Conservation (phyloP, 169 alveolate species). For the Plasmodium blacklocki region DNA sequence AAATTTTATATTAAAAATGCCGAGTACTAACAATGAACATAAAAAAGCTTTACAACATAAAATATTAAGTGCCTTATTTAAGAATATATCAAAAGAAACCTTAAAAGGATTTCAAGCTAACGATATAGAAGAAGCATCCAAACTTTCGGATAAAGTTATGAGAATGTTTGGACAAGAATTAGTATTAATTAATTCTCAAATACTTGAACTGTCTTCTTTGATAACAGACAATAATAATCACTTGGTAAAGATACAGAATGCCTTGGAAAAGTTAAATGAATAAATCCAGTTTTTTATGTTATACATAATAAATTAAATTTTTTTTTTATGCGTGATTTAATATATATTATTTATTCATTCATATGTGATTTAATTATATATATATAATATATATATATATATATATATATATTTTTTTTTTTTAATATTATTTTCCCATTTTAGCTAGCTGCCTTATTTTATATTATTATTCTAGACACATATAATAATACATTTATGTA, state of each 20-base stretch:
- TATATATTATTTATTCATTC: background rate
- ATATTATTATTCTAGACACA: too few species aligned
- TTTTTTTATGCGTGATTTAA: constrained; percentile 8
- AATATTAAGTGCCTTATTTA: constrained; percentile 41
- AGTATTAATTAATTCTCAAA: constrained; percentile 58
- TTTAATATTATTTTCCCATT: background rate
- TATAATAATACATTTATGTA: too few species aligned
- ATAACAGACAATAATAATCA: constrained; percentile 64
- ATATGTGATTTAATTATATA: background rate
- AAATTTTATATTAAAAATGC: constrained; percentile 74
- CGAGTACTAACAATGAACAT: constrained; percentile 70
- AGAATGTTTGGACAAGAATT: constrained; percentile 76
- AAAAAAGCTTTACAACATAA: constrained; percentile 60
- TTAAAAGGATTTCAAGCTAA: constrained; percentile 19
- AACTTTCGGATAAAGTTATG: constrained; percentile 66
- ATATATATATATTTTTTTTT: background rate
- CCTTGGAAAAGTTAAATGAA: constrained; percentile 33
- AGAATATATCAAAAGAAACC: constrained; percentile 41
- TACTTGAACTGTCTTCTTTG: constrained; percentile 48
- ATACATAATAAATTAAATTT: background rate
- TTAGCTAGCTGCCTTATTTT: too few species aligned
- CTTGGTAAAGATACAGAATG: constrained; percentile 27
- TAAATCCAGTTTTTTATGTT: background rate
- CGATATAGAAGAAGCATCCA: constrained; percentile 62
- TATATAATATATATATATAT: background rate